A percentile compares a stretch with the other conserved stretches of the same genome.
phyloP scores from a whole-genome alignment of 1,139 yeast species.

The Geotrichum bryndzae region DNA sequence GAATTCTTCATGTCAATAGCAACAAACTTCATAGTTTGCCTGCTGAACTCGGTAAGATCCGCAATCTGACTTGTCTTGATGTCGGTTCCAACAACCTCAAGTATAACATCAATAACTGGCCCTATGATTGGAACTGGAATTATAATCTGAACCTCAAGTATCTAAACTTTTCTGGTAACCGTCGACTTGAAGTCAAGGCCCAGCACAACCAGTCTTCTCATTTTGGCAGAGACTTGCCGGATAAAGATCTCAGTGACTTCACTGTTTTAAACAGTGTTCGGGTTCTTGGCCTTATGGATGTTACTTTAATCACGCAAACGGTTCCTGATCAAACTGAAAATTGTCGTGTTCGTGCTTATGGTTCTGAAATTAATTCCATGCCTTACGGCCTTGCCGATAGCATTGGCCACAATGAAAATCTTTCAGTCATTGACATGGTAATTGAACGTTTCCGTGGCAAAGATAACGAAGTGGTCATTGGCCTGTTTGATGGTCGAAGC shows the following conservation, averaged over 20 bases:
- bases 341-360: conserved; percentile 85
- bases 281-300: conserved; percentile 87
- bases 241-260: conserved; percentile 62
- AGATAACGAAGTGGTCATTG: conserved; percentile 63
- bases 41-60: conserved; percentile 72
- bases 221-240: conserved; percentile 31
- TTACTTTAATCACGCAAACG: conserved; percentile 72
- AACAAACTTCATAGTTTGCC: conserved; percentile 85
- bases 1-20: conserved; percentile 65
- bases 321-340: conserved; percentile 86
- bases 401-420: conserved; percentile 60
- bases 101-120: conserved; percentile 89
- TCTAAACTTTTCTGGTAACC: conserved; percentile 87
- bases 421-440: conserved; percentile 78
- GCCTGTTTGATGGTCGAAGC: conserved; percentile 81
- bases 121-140: conserved; percentile 98
- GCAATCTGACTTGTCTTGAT: conserved; percentile 65
- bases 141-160: conserved; percentile 70
- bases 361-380: conserved; percentile 71
- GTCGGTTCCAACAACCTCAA: conserved; percentile 87
- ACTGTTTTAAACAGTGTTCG: conserved; percentile 64
- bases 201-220: conserved; percentile 40
- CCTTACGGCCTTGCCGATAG: conserved; percentile 91
- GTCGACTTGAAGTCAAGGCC: conserved; percentile 78
- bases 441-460: conserved; percentile 84